Percentiles rank a stretch among this genome's conserved stretches.
These are phyloP conservation scores for Chromera velia DNA, from an alignment of 73 alveolate species.

Conservation along the genomic window DNA sequence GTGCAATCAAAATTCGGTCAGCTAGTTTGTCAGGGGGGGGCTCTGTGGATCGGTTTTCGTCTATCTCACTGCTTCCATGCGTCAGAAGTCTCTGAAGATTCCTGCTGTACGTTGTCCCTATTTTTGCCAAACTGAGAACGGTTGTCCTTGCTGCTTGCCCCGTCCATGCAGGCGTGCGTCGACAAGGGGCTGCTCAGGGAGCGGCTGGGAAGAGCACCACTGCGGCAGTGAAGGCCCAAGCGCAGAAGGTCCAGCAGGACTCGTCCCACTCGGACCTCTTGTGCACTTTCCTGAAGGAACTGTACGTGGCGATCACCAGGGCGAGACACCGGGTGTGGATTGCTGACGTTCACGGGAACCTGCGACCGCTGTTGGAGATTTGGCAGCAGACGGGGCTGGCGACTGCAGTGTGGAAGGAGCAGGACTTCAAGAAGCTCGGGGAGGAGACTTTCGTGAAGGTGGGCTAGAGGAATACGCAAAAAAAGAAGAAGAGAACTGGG, in stretches of 20 bases:
- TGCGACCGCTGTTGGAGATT: too few species aligned
- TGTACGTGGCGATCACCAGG: background rate
- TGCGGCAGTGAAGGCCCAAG: too few species aligned
- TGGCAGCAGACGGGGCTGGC: too few species aligned
- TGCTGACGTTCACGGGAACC: too few species aligned
- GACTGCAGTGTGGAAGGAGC: too few species aligned
- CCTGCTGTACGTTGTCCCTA: background rate
- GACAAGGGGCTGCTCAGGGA: too few species aligned
- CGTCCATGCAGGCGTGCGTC: background rate
- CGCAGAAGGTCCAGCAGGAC: background rate
- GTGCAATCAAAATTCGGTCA: too few species aligned
- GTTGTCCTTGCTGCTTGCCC: background rate
- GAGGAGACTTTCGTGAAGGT: too few species aligned
- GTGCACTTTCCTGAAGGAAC: background rate
- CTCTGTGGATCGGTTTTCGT: background rate
- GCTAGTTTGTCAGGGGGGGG: background rate
- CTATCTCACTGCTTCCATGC: background rate
- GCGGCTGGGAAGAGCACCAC: too few species aligned
- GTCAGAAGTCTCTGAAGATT: background rate
- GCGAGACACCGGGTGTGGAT: background rate
- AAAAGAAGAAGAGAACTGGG: too few species aligned
- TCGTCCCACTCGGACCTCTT: background rate
- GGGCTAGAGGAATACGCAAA: too few species aligned
- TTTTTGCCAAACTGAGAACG: background rate
- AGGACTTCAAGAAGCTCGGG: too few species aligned